Evolutionary conservation across 345 rosid species (phyloP).

Genomic region (Rhodamnia argentea): DNA sequence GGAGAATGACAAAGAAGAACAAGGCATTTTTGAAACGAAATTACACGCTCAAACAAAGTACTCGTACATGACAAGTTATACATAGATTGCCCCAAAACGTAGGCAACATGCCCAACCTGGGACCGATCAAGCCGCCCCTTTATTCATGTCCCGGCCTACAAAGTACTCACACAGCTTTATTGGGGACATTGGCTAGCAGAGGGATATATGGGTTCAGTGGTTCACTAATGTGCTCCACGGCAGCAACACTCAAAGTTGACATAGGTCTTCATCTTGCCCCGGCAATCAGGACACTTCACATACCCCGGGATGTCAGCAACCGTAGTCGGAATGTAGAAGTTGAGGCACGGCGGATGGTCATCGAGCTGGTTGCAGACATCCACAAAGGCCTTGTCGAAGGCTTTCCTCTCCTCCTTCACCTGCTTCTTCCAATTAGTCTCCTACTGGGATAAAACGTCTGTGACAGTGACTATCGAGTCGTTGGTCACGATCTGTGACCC

Average conservation of each 20-base stretch:
- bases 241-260: constrained; percentile 4
- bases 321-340: not conserved
- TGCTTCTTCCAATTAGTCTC: not conserved
- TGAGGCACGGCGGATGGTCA: not conserved
- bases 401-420: not conserved
- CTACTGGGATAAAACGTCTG: not conserved
- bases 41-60: too few relatives aligned
- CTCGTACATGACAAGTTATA: too few relatives aligned
- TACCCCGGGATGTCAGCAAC: not conserved
- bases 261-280: not conserved
- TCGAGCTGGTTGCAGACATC: not conserved
- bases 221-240: not conserved
- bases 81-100: too few relatives aligned
- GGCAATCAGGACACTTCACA: not conserved
- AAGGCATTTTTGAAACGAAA: too few relatives aligned
- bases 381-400: not conserved
- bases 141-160: too few relatives aligned
- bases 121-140: too few relatives aligned
- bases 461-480: not conserved
- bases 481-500: not conserved
- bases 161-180: too few relatives aligned
- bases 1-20: too few relatives aligned
- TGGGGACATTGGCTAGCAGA: too few relatives aligned
- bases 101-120: too few relatives aligned
- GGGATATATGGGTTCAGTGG: not conserved